Evolutionary conservation across 2,329 filamentous ascomycete species (phyloP).

Genomic region (Cladosporium oxysporum): DNA sequence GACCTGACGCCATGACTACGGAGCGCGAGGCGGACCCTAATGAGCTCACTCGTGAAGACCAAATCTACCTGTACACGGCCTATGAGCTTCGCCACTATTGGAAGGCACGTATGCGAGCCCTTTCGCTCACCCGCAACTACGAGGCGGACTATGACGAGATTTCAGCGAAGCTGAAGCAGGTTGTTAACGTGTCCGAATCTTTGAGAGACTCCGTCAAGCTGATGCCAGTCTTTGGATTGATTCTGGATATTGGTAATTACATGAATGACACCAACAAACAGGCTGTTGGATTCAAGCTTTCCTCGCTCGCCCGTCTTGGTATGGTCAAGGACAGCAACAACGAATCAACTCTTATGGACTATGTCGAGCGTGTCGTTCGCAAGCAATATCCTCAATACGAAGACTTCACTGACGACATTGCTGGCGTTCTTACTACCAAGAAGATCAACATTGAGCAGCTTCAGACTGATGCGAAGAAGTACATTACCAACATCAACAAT

Average conservation of each 20-base stretch:
- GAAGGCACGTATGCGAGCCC: constrained; percentile 94
- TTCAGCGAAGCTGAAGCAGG: constrained; percentile 76
- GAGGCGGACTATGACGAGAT: constrained; percentile 92
- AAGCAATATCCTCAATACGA: constrained; percentile 98
- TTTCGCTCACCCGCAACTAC: constrained; percentile 79
- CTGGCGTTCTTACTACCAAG: constrained; percentile 72
- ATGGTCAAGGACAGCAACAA: constrained; percentile 99
- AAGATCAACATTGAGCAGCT: constrained; percentile 96
- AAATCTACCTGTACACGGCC: constrained; percentile 89
- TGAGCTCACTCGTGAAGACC: constrained; percentile 91
- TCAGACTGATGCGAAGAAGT: constrained; percentile 80
- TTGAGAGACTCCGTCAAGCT: constrained; percentile 87
- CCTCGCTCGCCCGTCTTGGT: constrained; percentile 83
- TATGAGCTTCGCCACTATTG: constrained; percentile 97
- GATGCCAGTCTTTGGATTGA: constrained; percentile 94
- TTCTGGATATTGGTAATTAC: constrained; percentile 98
- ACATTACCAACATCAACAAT: constrained; percentile 93
- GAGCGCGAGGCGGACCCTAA: constrained; percentile 80
- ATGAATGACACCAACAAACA: constrained; percentile 99
- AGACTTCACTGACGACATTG: constrained; percentile 80
- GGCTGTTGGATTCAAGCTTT: constrained; percentile 95
- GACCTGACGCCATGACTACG: constrained; percentile 75
- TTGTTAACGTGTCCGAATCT: constrained; percentile 86
- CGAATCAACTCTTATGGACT: constrained; percentile 89
- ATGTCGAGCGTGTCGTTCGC: constrained; percentile 93